These are phyloP conservation scores for Cladosporium phlei DNA, from an alignment of 2,329 filamentous ascomycete genomes.

Conservation along the genomic window DNA sequence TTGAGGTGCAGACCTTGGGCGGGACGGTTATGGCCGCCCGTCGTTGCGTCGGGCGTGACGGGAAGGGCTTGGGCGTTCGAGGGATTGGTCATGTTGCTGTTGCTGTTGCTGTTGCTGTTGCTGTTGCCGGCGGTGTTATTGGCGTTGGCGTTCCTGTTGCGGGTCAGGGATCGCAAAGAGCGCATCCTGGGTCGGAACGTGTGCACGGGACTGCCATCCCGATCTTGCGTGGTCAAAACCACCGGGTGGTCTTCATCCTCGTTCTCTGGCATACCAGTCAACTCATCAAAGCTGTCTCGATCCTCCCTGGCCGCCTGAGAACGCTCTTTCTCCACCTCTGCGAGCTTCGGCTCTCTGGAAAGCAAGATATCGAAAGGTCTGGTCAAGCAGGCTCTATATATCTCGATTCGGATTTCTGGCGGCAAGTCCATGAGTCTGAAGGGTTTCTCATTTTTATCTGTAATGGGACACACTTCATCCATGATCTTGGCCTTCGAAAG, in stretches of 20 bases:
- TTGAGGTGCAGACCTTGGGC: too few species aligned
- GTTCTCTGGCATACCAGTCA: background rate
- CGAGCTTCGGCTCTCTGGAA: constrained; percentile 21
- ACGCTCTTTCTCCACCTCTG: background rate
- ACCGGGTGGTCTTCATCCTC: background rate
- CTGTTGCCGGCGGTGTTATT: background rate
- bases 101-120: background rate
- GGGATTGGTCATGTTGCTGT: too few species aligned
- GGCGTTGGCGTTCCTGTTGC: background rate
- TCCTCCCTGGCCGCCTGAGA: too few species aligned
- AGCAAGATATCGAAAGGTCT: constrained; percentile 30
- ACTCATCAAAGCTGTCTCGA: too few species aligned
- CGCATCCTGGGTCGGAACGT: too few species aligned
- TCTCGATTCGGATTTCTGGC: constrained; percentile 42
- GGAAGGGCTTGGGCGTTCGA: too few species aligned
- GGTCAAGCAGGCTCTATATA: constrained; percentile 38
- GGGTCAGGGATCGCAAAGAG: background rate
- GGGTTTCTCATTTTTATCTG: constrained; percentile 11
- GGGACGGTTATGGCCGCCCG: too few species aligned
- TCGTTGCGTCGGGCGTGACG: too few species aligned
- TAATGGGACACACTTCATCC: background rate
- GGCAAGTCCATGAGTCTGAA: constrained; percentile 42
- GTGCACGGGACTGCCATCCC: too few species aligned
- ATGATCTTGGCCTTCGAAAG: too few species aligned
- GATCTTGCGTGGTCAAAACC: too few species aligned